phyloP scores from a whole-genome alignment of 2,329 filamentous ascomycete genomes.

The Cytospora chrysosperma region DNA sequence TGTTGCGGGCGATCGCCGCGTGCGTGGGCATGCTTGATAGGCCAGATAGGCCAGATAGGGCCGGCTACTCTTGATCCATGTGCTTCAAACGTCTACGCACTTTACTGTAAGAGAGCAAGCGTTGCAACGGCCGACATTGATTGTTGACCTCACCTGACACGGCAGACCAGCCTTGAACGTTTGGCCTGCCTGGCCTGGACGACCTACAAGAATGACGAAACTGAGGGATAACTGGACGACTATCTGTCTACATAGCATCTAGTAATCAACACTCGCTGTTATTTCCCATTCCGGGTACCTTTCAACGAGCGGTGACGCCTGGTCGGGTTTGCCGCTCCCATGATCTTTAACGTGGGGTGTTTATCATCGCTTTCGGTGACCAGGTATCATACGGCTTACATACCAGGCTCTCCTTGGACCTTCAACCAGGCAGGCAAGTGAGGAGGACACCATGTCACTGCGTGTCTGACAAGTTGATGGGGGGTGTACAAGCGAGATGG shows the following conservation, averaged over 20 bases:
- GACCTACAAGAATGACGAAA: background rate
- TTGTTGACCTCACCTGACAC: conserved; percentile 11
- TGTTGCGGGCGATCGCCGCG: conserved; percentile 15
- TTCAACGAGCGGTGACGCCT: conserved; percentile 15
- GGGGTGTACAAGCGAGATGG: background rate
- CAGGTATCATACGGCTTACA: too few species aligned
- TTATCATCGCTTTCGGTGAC: background rate
- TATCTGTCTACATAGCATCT: background rate
- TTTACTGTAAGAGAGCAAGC: conserved; percentile 12
- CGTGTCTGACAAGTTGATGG: background rate
- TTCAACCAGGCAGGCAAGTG: too few species aligned
- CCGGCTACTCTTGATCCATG: conserved; percentile 13
- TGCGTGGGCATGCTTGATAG: conserved; percentile 24
- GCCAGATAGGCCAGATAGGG: conserved; percentile 22
- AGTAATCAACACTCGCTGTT: background rate
- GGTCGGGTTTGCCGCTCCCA: background rate
- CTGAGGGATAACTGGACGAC: background rate
- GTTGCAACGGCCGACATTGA: conserved; percentile 20
- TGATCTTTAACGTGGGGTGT: background rate
- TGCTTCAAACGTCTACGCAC: background rate
- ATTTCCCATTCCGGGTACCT: background rate
- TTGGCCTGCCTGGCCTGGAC: background rate
- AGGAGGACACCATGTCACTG: background rate
- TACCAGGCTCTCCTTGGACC: background rate
- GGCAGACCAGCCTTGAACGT: conserved; percentile 9